Percentiles rank a stretch among this genome's conserved stretches.
phyloP scores from a whole-genome alignment of 495 filamentous ascomycete genomes.

The Penicillium angulare region DNA sequence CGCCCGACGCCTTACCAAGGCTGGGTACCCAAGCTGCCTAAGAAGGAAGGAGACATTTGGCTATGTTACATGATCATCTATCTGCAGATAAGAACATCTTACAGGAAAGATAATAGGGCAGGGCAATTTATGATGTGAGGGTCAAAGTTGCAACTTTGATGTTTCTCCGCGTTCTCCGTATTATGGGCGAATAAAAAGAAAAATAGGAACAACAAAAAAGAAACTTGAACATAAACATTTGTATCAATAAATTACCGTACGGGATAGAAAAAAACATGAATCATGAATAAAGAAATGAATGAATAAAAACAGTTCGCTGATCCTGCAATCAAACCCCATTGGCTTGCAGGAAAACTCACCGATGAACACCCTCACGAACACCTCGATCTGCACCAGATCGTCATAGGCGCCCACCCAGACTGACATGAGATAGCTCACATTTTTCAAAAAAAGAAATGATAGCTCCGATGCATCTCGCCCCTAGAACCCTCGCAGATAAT shows the following conservation, averaged over 20 bases:
- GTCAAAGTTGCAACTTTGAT: not conserved
- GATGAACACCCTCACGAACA: constrained; percentile 15
- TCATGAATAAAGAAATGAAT: not conserved
- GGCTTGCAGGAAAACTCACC: constrained; percentile 1
- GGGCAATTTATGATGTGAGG: not conserved
- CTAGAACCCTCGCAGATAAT: not conserved
- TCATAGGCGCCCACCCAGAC: not conserved
- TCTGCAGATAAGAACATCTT: not conserved
- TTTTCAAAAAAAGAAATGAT: constrained; percentile 11
- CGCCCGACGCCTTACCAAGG: not conserved
- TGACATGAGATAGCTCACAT: constrained; percentile 32
- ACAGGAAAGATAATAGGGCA: no score
- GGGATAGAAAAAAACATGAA: no score
- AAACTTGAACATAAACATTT: no score
- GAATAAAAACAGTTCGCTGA: not conserved
- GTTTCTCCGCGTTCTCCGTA: constrained; percentile 1
- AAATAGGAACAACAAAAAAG: no score
- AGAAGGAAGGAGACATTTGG: not conserved
- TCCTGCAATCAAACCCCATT: not conserved
- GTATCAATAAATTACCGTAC: no score
- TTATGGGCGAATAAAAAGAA: not conserved
- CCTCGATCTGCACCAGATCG: constrained; percentile 17
- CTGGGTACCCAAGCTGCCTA: not conserved
- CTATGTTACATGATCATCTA: constrained; percentile 1
- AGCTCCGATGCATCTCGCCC: constrained; percentile 2